Base-by-base conservation (phyloP, 2,329 filamentous ascomycete species). In the Botrytis deweyae region DNA sequence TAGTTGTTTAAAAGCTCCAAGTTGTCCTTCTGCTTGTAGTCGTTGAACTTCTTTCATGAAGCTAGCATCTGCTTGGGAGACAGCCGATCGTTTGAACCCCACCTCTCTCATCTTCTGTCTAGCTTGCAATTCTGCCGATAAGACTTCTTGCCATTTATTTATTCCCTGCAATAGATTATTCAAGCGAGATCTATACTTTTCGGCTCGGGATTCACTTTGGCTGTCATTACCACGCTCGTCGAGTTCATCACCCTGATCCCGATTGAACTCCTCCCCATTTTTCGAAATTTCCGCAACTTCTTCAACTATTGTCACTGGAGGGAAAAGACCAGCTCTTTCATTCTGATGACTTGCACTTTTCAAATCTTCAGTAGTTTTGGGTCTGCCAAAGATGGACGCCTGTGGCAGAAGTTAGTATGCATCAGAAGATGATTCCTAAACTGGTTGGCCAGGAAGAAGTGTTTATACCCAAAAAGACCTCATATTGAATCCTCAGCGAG, bases 11-110 rank as follows among this genome's bases (percentile, higher is more conserved):
- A 76, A 76, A n/a, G 36, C 67, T 18, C 40, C 49, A 2, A 77
- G 55, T 29, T 76, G 66, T 25, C 74, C 76, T 33, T 74, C 64
- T 25, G 75, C 77, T 44, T 72, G 70, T 12, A 78, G 62, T 59
- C 55, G 29, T 72, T 80, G 78, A 29, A 79, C 22, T 65, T 77
- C 75, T 49, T 68, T 74, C 78, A 80, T 79, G 40, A 79, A 78
- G 46, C 74, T 75, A 20, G 72, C 76, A 64, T 80, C 78, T 2
- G 72, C 72, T 20, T 65, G 49, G 68, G 75, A 78, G 4, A 79
- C 75, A 46, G 73, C 58, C 8, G 76, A 62, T 69, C 77, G 70
- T 68, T 78, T 75, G 64, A 76, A 72, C 1, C 69, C 72, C n/a
- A 76, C 77, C 64, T 78, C 75, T 7, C 77, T 74, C 62, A 74